These are phyloP conservation scores for Pseudofabraea citricarpa DNA, from an alignment of 2,329 filamentous ascomycete species.

Conservation along the genomic window DNA sequence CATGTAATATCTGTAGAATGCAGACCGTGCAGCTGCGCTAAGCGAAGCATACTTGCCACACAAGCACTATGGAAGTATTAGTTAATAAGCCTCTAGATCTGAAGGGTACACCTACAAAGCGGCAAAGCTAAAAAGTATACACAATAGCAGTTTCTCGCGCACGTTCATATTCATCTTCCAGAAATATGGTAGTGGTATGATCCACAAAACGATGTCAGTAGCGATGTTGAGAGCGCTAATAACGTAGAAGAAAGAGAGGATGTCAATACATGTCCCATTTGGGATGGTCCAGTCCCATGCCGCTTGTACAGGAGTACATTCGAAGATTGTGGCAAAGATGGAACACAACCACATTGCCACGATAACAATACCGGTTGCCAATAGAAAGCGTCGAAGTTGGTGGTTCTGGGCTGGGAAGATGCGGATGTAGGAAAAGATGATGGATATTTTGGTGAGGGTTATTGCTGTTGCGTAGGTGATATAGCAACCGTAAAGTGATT, in stretches of 20 bases:
- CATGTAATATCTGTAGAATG: conserved; percentile 8
- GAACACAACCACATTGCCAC: conserved; percentile 1
- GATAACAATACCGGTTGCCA: conserved; percentile 1
- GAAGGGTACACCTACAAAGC: conserved; percentile 3
- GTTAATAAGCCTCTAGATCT: not conserved
- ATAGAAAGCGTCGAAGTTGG: not conserved
- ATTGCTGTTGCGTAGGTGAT: conserved; percentile 5
- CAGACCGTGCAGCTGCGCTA: conserved; percentile 4
- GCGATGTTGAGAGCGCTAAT: conserved; percentile 4
- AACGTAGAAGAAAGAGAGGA: conserved; percentile 6
- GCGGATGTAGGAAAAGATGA: conserved; percentile 7
- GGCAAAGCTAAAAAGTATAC: conserved; percentile 5
- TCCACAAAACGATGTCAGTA: conserved; percentile 5
- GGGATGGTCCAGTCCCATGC: conserved; percentile 6
- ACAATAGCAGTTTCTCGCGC: not conserved
- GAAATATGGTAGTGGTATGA: conserved; percentile 1
- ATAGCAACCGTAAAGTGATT: conserved; percentile 3
- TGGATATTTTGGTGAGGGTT: conserved; percentile 8
- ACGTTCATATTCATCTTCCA: conserved; percentile 2
- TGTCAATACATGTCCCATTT: conserved; percentile 6
- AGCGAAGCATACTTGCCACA: conserved; percentile 6
- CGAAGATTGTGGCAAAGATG: conserved; percentile 4
- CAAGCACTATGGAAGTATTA: not conserved
- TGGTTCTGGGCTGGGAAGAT: conserved; percentile 3
- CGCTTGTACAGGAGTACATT: conserved; percentile 4